Conservation (phyloP, 441 rosid genomes). For the Euphorbia celastroides region DNA sequence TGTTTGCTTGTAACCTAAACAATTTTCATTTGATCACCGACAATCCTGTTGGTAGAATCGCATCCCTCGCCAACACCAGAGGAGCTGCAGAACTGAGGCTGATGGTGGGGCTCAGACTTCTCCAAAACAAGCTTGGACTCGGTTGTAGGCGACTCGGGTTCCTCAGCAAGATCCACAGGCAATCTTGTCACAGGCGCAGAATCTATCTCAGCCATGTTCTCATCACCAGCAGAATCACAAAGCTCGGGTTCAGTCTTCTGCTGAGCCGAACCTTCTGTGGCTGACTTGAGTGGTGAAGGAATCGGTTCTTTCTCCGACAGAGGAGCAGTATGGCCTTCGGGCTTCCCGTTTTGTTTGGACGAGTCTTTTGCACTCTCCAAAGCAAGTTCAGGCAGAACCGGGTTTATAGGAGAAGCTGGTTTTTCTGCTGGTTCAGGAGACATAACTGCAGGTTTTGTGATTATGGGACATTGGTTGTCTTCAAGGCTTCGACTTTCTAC, state of each 20-base stretch:
- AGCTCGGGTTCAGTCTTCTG: constrained; percentile 22
- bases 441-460: constrained; percentile 21
- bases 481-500: constrained; percentile 14
- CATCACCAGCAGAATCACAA: constrained; percentile 10
- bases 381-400: constrained; percentile 29
- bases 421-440: constrained; percentile 25
- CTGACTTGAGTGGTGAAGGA: constrained; percentile 23
- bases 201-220: constrained; percentile 12
- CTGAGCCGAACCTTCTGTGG: constrained; percentile 22
- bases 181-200: constrained; percentile 3
- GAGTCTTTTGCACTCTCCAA: constrained; percentile 18
- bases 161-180: constrained; percentile 15
- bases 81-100: constrained; percentile 22
- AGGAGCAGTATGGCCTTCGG: constrained; percentile 13
- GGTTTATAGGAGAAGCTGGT: constrained; percentile 24
- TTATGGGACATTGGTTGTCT: constrained; percentile 19
- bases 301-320: constrained; percentile 14
- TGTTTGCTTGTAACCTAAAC: neutral
- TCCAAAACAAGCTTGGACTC: constrained; percentile 18
- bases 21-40: constrained; percentile 14
- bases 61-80: constrained; percentile 18
- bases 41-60: constrained; percentile 21
- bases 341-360: constrained; percentile 14
- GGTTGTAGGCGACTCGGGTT: constrained; percentile 10
- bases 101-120: constrained; percentile 16